Evolutionary conservation across 768 basidiomycete species (phyloP), one percentile per base, ranked within the genome.

Genomic region (Imleria badia): DNA sequence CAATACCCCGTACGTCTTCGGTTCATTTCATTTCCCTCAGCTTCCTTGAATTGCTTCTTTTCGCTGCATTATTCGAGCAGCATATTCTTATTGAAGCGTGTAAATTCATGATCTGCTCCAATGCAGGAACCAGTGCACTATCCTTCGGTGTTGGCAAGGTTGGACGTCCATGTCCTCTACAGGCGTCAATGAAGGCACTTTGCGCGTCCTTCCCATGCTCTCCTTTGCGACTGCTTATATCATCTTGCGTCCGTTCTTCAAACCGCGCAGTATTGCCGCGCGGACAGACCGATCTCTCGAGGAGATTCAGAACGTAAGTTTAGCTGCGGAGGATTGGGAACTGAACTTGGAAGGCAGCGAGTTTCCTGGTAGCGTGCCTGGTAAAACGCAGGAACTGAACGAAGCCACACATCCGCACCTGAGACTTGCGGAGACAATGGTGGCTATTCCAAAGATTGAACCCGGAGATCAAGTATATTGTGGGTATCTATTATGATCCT

Each of bases 161-260:
- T 83, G 80, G 81, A 79, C 77, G 11, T 77, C 76, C 11, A 68
- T 82, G 58, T 82, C 80, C 7, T 69, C 62, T 40, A 83, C 84
- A 5, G 82, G 80, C 0, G 79, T 81, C 0, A 72, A 72, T 15
- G 83, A 87, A 63, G 87, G 87, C 13, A 87, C 86, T 0, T 74
- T 88, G 1, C 75, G 76, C 2, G 80, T 87, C n/a, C 77, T 83
- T 39, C 85, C 85, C 0, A 76, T 80, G 66, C 69, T 87, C 43
- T 69, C 70, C 1, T 75, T 84, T 19, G 70, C 82, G 8, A 78
- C 82, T 0, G 79, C 86, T 0, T 89, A 89, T 57, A 70, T 81
- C 52, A 72, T 87, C 19, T 75, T 88, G 0, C 79, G 87, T 10
- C 86, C 86, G 0, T 85, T 88, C 72, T 88, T 89, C 77, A 75